Conservation (phyloP, 2,329 filamentous ascomycete genomes). For the Fusarium citri region DNA sequence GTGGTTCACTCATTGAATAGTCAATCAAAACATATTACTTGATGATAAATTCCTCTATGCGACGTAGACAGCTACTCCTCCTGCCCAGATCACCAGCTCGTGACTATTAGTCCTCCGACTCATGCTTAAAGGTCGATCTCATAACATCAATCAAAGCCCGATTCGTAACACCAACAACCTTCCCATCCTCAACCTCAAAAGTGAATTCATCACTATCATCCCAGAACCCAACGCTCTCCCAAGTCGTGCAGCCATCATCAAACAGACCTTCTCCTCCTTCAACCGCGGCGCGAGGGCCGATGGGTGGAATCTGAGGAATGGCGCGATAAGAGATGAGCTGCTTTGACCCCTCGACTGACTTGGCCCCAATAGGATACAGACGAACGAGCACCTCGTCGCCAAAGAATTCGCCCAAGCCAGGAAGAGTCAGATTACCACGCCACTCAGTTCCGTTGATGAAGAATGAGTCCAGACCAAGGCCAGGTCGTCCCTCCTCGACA, state of each 20-base stretch:
- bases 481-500: constrained; percentile 28
- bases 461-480: constrained; percentile 13
- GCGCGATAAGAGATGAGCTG: constrained; percentile 6
- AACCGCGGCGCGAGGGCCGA: not conserved
- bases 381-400: not conserved
- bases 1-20: not conserved
- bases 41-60: no score
- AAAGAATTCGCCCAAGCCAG: not conserved
- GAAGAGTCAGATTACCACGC: not conserved
- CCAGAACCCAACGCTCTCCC: constrained; percentile 1
- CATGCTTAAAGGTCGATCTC: not conserved
- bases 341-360: not conserved
- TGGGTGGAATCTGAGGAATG: not conserved
- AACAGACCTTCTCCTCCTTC: constrained; percentile 11
- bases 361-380: not conserved
- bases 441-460: not conserved
- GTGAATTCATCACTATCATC: constrained; percentile 13
- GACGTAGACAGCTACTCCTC: no score
- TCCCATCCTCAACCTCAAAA: not conserved
- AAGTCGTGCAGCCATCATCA: constrained; percentile 3
- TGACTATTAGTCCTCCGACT: not conserved
- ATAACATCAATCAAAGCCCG: not conserved
- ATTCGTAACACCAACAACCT: not conserved
- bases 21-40: not conserved
- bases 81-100: no score